These are phyloP conservation scores for Lumnitzera littorea DNA, from an alignment of 345 rosid species.

Conservation along the genomic window DNA sequence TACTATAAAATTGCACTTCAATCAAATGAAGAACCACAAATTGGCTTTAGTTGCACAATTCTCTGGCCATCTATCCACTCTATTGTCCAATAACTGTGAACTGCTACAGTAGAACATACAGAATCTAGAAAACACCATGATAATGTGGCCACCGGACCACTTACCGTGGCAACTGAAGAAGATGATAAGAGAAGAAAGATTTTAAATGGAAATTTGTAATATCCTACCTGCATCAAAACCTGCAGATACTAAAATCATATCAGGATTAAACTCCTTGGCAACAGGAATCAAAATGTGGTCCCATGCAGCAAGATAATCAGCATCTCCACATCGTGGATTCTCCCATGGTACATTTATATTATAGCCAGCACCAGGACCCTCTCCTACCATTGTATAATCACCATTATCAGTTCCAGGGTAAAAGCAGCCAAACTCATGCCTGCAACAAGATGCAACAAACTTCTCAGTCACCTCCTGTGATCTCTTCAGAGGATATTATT, in stretches of 20 bases:
- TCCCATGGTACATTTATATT: constrained; percentile 98
- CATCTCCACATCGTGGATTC: constrained; percentile 73
- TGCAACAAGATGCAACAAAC: constrained; percentile 18
- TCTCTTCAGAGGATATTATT: not conserved
- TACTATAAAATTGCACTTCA: too few species aligned
- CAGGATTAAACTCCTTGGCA: constrained; percentile 68
- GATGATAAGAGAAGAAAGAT: too few species aligned
- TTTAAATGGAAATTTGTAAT: too few species aligned
- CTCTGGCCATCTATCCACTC: too few species aligned
- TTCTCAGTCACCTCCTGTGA: not conserved
- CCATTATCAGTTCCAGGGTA: constrained; percentile 83
- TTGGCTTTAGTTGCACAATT: too few species aligned
- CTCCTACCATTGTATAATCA: constrained; percentile 74
- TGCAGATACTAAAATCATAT: constrained; percentile 71
- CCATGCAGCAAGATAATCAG: constrained; percentile 91
- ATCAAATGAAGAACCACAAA: too few species aligned
- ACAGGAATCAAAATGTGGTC: constrained; percentile 87
- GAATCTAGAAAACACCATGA: too few species aligned
- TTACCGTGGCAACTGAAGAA: too few species aligned
- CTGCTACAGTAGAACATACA: too few species aligned
- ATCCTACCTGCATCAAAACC: constrained; percentile 93
- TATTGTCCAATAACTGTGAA: too few species aligned
- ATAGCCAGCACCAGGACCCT: constrained; percentile 85
- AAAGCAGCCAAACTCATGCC: constrained; percentile 83
- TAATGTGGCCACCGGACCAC: too few species aligned